Evolutionary conservation across 495 filamentous ascomycete species (phyloP).

Genomic region (Penicillium malachiteum): DNA sequence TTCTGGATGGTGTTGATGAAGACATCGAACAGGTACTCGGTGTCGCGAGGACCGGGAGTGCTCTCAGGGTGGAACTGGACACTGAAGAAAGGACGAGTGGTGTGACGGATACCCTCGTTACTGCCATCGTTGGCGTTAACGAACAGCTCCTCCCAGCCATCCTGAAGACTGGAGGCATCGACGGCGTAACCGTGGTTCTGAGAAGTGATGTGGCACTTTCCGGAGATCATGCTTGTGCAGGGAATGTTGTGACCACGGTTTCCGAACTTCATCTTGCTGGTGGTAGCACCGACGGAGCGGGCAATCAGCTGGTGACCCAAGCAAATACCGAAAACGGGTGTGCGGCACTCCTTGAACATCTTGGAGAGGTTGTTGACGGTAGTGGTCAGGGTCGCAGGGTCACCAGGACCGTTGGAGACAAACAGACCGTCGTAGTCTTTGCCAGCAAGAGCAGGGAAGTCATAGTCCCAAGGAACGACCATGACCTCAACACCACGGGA

Average conservation of each 20-base stretch:
- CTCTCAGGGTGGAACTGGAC: conserved; percentile 99
- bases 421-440: conserved; percentile 94
- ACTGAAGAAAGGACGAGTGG: conserved; percentile 85
- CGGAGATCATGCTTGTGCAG: conserved; percentile 89
- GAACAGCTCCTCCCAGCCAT: conserved; percentile 87
- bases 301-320: conserved; percentile 93
- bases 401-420: conserved; percentile 95
- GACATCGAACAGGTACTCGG: conserved; percentile 94
- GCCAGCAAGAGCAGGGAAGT: conserved; percentile 71
- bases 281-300: conserved; percentile 83
- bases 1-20: conserved; percentile 83
- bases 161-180: conserved; percentile 69
- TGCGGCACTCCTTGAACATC: conserved; percentile 69
- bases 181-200: conserved; percentile 98
- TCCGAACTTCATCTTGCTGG: conserved; percentile 96
- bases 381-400: conserved; percentile 75
- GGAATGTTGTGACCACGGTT: conserved; percentile 99
- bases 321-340: conserved; percentile 95
- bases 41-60: conserved; percentile 93
- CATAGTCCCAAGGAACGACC: conserved; percentile 93
- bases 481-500: conserved; percentile 90
- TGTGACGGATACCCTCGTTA: conserved; percentile 94
- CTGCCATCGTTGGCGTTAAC: conserved; percentile 97
- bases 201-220: conserved; percentile 96
- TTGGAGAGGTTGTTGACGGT: conserved; percentile 74